Percentiles rank a stretch among this genome's conserved stretches.
phyloP scores from a whole-genome alignment of 2,329 filamentous ascomycete species.

The Sclerotinia glacialis region DNA sequence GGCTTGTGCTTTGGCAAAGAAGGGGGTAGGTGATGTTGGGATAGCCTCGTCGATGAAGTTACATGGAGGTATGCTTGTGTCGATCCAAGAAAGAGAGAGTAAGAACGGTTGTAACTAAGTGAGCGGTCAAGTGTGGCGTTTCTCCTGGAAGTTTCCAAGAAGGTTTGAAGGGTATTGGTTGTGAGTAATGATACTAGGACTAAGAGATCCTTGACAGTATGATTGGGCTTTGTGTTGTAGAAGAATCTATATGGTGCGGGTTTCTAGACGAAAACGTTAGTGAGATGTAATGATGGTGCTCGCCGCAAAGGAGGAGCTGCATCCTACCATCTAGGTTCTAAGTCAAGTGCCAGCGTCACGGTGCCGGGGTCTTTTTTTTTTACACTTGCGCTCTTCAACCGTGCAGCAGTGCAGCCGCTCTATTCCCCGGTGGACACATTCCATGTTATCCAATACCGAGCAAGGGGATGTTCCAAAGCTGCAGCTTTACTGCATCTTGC shows the following conservation, averaged over 20 bases:
- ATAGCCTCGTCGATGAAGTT: conserved; percentile 18
- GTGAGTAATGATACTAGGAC: background rate
- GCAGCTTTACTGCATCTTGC: conserved; percentile 19
- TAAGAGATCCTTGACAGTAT: background rate
- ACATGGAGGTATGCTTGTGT: conserved; percentile 18
- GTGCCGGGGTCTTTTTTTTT: conserved; percentile 7
- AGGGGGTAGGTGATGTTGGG: conserved; percentile 15
- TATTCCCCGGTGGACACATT: conserved; percentile 23
- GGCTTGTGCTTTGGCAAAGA: conserved; percentile 21
- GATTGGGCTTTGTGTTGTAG: background rate
- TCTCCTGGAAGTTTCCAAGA: conserved; percentile 12
- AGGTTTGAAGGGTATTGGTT: conserved; percentile 12
- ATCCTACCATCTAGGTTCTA: conserved; percentile 17
- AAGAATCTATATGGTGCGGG: background rate
- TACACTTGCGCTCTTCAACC: conserved; percentile 10
- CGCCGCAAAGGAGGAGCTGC: conserved; percentile 15
- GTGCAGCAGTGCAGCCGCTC: conserved; percentile 21
- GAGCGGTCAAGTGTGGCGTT: background rate
- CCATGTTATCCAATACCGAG: conserved; percentile 19
- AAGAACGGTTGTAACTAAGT: conserved; percentile 16
- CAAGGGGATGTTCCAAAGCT: conserved; percentile 21
- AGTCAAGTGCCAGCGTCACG: conserved; percentile 14
- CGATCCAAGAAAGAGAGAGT: conserved; percentile 5
- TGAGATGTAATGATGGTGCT: background rate
- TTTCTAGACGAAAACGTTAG: background rate